Conservation (phyloP, 2,329 filamentous ascomycete species). For the Fusarium subtropicale region DNA sequence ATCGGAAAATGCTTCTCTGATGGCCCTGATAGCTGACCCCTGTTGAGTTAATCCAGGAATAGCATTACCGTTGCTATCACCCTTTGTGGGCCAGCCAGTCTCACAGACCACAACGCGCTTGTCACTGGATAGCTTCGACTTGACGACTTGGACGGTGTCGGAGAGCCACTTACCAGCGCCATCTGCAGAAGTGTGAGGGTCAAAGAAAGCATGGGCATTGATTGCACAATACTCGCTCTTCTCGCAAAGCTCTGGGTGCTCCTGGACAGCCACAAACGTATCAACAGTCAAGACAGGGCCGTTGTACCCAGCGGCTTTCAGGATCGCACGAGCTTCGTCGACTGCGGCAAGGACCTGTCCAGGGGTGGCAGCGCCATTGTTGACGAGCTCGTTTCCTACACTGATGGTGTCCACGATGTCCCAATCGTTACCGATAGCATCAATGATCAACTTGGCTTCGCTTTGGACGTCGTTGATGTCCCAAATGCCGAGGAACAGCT, state of each 20-base stretch:
- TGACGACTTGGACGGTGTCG: conserved; percentile 62
- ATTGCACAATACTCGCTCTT: conserved; percentile 82
- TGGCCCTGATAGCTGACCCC: conserved; percentile 70
- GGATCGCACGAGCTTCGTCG: conserved; percentile 64
- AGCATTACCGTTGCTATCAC: conserved; percentile 73
- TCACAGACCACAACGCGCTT: conserved; percentile 82
- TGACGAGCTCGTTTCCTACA: conserved; percentile 85
- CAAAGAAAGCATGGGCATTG: conserved; percentile 89
- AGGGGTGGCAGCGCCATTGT: conserved; percentile 67
- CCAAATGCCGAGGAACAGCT: conserved; percentile 81
- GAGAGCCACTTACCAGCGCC: conserved; percentile 76
- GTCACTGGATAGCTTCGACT: conserved; percentile 55
- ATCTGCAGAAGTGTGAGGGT: conserved; percentile 68
- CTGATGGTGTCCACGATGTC: conserved; percentile 75
- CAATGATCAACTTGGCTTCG: conserved; percentile 71
- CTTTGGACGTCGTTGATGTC: conserved; percentile 66
- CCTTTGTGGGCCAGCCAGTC: conserved; percentile 84
- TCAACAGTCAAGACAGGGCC: conserved; percentile 85
- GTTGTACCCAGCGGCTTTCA: conserved; percentile 72
- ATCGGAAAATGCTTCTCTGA: conserved; percentile 68
- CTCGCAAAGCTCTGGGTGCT: conserved; percentile 76
- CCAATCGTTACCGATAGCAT: conserved; percentile 74
- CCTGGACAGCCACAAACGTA: conserved; percentile 75
- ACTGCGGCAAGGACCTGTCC: conserved; percentile 69
- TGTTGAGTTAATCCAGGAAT: conserved; percentile 77